These are phyloP conservation scores for Clavispora carvajalis DNA, from an alignment of 805 yeast genomes.

Conservation along the genomic window DNA sequence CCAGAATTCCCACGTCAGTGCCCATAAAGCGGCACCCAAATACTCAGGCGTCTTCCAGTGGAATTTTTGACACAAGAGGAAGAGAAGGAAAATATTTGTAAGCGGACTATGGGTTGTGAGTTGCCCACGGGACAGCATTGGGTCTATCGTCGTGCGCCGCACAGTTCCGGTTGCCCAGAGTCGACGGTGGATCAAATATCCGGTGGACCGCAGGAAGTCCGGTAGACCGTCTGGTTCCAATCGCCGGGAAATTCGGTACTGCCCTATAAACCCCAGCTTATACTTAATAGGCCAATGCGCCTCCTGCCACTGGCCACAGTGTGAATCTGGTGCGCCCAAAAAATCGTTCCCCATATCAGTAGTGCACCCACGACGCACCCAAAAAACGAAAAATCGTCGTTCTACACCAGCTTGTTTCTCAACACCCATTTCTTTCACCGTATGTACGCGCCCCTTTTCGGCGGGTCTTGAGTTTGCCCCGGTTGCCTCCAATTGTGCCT, in stretches of 20 bases:
- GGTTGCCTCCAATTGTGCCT: background rate
- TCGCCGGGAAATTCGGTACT: background rate
- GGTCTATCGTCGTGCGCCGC: background rate
- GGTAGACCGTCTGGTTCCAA: background rate
- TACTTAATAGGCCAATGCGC: background rate
- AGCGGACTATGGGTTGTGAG: too few relatives aligned
- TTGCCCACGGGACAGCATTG: too few relatives aligned
- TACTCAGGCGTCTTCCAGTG: too few relatives aligned
- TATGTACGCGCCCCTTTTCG: background rate
- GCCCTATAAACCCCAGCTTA: background rate
- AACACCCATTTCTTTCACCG: background rate
- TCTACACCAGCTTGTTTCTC: background rate
- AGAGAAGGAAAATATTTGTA: too few relatives aligned
- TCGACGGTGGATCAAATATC: too few relatives aligned
- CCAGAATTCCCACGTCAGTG: too few relatives aligned
- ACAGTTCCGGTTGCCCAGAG: background rate
- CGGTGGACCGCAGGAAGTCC: background rate
- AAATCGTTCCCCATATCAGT: conserved; percentile 8
- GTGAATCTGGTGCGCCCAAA: conserved; percentile 9
- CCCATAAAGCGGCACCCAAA: too few relatives aligned
- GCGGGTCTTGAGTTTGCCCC: background rate
- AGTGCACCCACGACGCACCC: conserved; percentile 8
- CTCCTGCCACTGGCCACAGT: background rate
- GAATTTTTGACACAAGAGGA: too few relatives aligned
- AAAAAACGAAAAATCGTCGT: conserved; percentile 4